Evolutionary conservation across 164 flowering plant genomes (phyloP).

Genomic region (Malania oleifera): DNA sequence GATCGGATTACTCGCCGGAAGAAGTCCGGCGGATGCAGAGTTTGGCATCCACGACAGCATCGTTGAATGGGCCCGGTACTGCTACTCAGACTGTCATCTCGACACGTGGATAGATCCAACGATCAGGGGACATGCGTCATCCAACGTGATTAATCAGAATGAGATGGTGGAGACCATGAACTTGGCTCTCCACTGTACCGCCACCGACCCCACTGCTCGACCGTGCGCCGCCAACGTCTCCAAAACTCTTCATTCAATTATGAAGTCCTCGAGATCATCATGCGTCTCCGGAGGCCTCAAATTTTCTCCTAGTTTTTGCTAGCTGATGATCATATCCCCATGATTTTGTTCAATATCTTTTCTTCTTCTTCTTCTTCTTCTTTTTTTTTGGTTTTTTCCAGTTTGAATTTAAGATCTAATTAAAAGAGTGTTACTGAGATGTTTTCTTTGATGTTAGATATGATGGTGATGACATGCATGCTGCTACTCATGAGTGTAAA

Average conservation of each 20-base stretch:
- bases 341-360: background rate
- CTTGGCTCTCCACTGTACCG: slow-evolving; percentile 69
- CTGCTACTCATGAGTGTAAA: slow-evolving; percentile 28
- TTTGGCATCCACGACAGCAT: slow-evolving; percentile 40
- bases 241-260: slow-evolving; percentile 32
- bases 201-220: slow-evolving; percentile 53
- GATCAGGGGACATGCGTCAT: slow-evolving; percentile 27
- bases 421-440: slow-evolving; percentile 17
- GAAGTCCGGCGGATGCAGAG: slow-evolving; percentile 40
- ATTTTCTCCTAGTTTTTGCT: slow-evolving; percentile 15
- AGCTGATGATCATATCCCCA: background rate
- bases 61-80: slow-evolving; percentile 75
- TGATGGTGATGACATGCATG: slow-evolving; percentile 16
- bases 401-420: slow-evolving; percentile 5
- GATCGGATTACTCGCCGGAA: slow-evolving; percentile 71
- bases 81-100: slow-evolving; percentile 73
- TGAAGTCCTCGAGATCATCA: slow-evolving; percentile 30
- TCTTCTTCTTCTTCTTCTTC: background rate
- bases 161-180: slow-evolving; percentile 62
- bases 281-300: slow-evolving; percentile 31
- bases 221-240: slow-evolving; percentile 38
- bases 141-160: slow-evolving; percentile 33
- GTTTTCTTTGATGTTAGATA: slow-evolving; percentile 27
- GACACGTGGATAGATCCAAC: slow-evolving; percentile 66
- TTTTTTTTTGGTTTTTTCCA: background rate